Evolutionary conservation across 768 basidiomycete genomes (phyloP), one percentile per base, ranked within the genome.

Genomic region (Tylopilus subfusipes): DNA sequence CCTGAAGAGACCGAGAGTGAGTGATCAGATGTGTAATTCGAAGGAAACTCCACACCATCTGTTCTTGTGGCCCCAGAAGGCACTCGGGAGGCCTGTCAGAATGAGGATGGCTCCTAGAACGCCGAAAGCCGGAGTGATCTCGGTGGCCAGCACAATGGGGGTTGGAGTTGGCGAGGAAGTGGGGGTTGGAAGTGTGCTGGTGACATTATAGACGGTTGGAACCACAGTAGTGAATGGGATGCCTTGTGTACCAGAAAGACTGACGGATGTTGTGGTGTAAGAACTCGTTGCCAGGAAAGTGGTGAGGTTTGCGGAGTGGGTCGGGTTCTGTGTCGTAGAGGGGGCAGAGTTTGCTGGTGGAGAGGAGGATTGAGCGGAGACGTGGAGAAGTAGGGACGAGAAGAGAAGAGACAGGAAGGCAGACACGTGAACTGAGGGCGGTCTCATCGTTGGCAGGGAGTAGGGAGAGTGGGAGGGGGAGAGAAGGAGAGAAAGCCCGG

Each of bases 31-130:
- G 34, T 21, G 16, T 11, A 21, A 45, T 24, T 21, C 19, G 21
- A 21, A 48, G 48, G 40, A 52, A 49, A 43, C 11, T 39, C 75
- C 80, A 39, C 65, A 89, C 93, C 95, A 96, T 79, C 93, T 77
- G 70, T 97, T 95, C 79, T 96, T 96, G 75, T 94, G 93, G 21
- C 95, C 95, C 74, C 90, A 86, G 61, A 93, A 92, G 4, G 90
- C 89, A 49, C 90, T 89, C 10, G 93, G 92, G 7, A 95, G 75
- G 44, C 95, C 95, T 10, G 90, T 93, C 46, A 97, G 65, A 60
- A 97, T 93, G 67, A 98, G 83, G 56, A 97, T 72, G 5, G 82
- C 89, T 44, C 95, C 95, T 16, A 94, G 79, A 29, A 94, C 90
- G 48, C 85, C 93, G 71, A 95, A 98, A 16, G 85, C 93, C 25